Evolutionary conservation across 2,329 filamentous ascomycete genomes (phyloP), one percentile per base, ranked within the genome.

Genomic region (Venturia asperata): DNA sequence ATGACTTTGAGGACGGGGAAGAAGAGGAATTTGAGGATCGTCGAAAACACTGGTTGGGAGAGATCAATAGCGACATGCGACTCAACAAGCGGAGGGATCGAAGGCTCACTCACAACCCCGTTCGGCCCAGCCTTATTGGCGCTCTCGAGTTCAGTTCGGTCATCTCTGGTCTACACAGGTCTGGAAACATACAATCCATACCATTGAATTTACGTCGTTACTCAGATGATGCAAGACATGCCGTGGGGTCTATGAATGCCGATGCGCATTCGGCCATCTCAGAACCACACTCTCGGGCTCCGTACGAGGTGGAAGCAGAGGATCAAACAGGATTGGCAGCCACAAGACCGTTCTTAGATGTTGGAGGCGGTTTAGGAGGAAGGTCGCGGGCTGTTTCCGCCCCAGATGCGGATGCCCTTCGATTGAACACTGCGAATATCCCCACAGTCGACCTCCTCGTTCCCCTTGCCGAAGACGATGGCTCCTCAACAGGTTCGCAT

Each of bases 111-210:
- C 83, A 92, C 67, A 93, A 87, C 7, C 89, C 92, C 0, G 97
- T 99, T 68, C 84, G 94, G 55, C 93, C 94, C 1, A 97, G 94
- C 79, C 79, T 99, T 60, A 88, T 99, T 3, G 94, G 94, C 55
- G 94, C 91, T 10, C 80, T 99, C 66, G 94, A 99, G 76, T 99
- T 99, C 71, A 85, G 92, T 70, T 93, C 93, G 2, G 88, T 96
- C 3, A 79, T 99, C 58, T 88, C 90, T n/a, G 92, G 92, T 2
- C 78, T 99, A 65, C 87, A 95, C 71, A 89, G 87, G 68, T 90
- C 91, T 65, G 85, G 90, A 71, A 94, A 91, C 68, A 84, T 90
- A 34, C 86, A 87, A 70, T 83, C 89, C 21, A 84, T 86, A 55
- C 84, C 87, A 1, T 86, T 96, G 67, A 82, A 86, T 68, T 77